phyloP scores from a whole-genome alignment of 192 early-diverging fungal species.

The Coemansia sp. region DNA sequence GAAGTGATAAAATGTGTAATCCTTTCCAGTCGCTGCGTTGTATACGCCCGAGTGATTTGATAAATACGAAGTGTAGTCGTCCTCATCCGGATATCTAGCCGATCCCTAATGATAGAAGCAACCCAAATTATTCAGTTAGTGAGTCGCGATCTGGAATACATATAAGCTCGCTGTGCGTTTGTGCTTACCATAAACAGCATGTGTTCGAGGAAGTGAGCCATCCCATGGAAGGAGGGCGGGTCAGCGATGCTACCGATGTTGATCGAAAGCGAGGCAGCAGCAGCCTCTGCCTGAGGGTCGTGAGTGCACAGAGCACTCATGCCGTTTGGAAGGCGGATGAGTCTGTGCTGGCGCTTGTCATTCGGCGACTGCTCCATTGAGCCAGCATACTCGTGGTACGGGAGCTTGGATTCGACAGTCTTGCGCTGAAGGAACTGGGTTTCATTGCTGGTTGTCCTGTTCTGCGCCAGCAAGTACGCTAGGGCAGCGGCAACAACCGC shows the following conservation, averaged over 20 bases:
- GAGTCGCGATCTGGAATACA: background rate
- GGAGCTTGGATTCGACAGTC: conserved; percentile 4
- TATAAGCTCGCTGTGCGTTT: background rate
- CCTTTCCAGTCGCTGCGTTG: conserved; percentile 32
- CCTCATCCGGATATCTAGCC: conserved; percentile 66
- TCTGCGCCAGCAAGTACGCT: background rate
- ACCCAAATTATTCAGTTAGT: too few relatives aligned
- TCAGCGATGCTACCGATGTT: conserved; percentile 62
- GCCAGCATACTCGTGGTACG: conserved; percentile 25
- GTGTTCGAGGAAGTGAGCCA: conserved; percentile 74
- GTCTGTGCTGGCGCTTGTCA: conserved; percentile 60
- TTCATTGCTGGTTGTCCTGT: background rate
- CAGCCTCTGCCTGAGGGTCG: conserved; percentile 52
- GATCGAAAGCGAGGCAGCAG: conserved; percentile 60
- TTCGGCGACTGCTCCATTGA: conserved; percentile 53
- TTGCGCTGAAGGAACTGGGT: background rate
- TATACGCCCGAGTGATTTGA: conserved; percentile 19
- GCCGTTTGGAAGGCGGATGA: conserved; percentile 59
- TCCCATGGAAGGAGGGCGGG: conserved; percentile 58
- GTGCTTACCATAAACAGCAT: conserved; percentile 57
- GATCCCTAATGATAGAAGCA: conserved; percentile 47
- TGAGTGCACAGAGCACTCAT: conserved; percentile 61
- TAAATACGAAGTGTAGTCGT: conserved; percentile 57
- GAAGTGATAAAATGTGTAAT: conserved; percentile 23
- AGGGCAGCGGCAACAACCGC: background rate